A percentile compares a stretch with the other conserved stretches of the same genome.
Evolutionary conservation across 192 early-diverging fungal genomes (phyloP).

Genomic region (Pilobolus umbonatus): DNA sequence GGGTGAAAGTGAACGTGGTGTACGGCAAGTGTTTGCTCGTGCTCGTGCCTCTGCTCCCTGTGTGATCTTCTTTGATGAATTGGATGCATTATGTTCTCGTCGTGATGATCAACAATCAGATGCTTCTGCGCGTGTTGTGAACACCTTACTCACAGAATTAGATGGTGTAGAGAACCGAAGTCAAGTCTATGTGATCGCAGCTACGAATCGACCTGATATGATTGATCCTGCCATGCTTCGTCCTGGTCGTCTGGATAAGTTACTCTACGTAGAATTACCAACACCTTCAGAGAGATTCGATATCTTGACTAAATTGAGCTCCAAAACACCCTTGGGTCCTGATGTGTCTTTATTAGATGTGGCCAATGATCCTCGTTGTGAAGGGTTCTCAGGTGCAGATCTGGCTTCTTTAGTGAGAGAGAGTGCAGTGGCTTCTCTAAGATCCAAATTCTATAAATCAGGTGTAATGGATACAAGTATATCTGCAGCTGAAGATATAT

Average conservation of each 20-base stretch:
- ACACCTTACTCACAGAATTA: slow-evolving; percentile 94
- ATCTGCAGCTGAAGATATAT: slow-evolving; percentile 37
- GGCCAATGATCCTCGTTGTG: slow-evolving; percentile 61
- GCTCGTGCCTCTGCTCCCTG: slow-evolving; percentile 92
- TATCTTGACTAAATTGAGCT: slow-evolving; percentile 77
- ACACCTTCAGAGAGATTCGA: slow-evolving; percentile 71
- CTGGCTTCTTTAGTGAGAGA: slow-evolving; percentile 71
- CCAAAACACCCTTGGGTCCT: slow-evolving; percentile 67
- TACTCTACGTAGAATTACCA: slow-evolving; percentile 97
- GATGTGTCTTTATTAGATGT: slow-evolving; percentile 54
- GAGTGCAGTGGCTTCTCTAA: slow-evolving; percentile 78
- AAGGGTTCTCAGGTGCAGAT: slow-evolving; percentile 74
- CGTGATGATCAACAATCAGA: slow-evolving; percentile 89
- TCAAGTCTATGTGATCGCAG: slow-evolving; percentile 93
- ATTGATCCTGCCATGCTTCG: slow-evolving; percentile 98
- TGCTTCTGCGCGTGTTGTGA: slow-evolving; percentile 90
- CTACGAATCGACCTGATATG: slow-evolving; percentile 86
- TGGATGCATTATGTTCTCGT: slow-evolving; percentile 90
- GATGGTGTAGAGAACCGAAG: slow-evolving; percentile 90
- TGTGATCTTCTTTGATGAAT: slow-evolving; percentile 97
- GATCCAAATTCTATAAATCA: slow-evolving; percentile 50
- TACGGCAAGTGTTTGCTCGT: slow-evolving; percentile 92
- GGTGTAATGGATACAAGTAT: slow-evolving; percentile 18
- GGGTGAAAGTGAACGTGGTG: slow-evolving; percentile 94
- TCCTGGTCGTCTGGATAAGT: slow-evolving; percentile 91